phyloP scores from a whole-genome alignment of 2,329 filamentous ascomycete species.

The Aspergillus eucalypticola region DNA sequence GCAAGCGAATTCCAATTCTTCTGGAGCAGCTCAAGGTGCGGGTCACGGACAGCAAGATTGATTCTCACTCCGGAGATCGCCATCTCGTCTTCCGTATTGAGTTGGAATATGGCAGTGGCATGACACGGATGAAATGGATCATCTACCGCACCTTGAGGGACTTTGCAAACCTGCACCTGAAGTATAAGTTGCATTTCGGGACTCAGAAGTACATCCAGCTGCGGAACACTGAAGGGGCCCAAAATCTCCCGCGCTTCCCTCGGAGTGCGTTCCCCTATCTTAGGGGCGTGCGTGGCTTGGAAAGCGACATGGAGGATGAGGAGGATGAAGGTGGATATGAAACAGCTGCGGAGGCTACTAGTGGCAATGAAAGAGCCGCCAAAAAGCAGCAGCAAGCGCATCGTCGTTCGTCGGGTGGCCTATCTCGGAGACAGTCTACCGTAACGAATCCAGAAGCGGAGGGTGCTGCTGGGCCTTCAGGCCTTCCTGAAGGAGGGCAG shows the following conservation, averaged over 20 bases:
- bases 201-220: slow-evolving; percentile 80
- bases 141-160: slow-evolving; percentile 84
- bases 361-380: slow-evolving; percentile 63
- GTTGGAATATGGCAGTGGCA: slow-evolving; percentile 91
- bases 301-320: slow-evolving; percentile 76
- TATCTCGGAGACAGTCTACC: slow-evolving; percentile 62
- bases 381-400: slow-evolving; percentile 46
- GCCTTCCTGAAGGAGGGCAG: slow-evolving; percentile 36
- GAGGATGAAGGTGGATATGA: slow-evolving; percentile 52
- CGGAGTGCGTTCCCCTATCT: slow-evolving; percentile 87
- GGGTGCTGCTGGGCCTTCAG: slow-evolving; percentile 35
- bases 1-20: slow-evolving; percentile 90
- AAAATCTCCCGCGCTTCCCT: slow-evolving; percentile 87
- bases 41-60: slow-evolving; percentile 77
- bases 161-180: slow-evolving; percentile 87
- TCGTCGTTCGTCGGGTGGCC: slow-evolving; percentile 56
- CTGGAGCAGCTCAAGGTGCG: slow-evolving; percentile 90
- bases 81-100: slow-evolving; percentile 90
- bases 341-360: slow-evolving; percentile 64
- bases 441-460: slow-evolving; percentile 42
- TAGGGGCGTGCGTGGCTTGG: slow-evolving; percentile 74
- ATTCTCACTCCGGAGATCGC: slow-evolving; percentile 58
- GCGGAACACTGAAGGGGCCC: slow-evolving; percentile 65
- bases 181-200: slow-evolving; percentile 84
- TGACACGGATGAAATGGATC: slow-evolving; percentile 95